Conservation (phyloP, 352 stramenopile species). For the Plasmopara muralis region DNA sequence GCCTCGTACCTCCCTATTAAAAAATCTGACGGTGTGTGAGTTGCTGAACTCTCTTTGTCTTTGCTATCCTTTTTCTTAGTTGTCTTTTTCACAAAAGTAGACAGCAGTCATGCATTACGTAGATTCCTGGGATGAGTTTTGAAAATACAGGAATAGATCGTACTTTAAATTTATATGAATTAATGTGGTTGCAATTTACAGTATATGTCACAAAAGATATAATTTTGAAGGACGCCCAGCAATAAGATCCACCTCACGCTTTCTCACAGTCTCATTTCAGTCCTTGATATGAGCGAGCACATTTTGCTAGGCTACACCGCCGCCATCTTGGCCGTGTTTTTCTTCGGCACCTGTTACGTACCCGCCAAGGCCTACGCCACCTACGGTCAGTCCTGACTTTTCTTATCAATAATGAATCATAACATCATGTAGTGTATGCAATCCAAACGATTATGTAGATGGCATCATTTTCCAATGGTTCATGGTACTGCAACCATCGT, state of each 20-base stretch:
- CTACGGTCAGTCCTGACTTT: conserved; percentile 41
- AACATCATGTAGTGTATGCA: conserved; percentile 12
- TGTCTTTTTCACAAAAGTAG: too few species aligned
- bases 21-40: too few species aligned
- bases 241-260: conserved; percentile 11
- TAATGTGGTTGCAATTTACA: too few species aligned
- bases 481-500: conserved; percentile 40
- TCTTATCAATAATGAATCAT: neutral
- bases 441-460: conserved; percentile 31
- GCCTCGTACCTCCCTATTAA: too few species aligned
- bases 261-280: neutral
- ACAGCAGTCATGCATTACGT: too few species aligned
- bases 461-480: conserved; percentile 88
- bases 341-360: conserved; percentile 83
- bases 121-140: too few species aligned
- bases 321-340: conserved; percentile 67
- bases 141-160: too few species aligned
- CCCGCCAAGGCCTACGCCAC: conserved; percentile 75
- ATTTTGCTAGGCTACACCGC: conserved; percentile 50
- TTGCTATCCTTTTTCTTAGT: too few species aligned
- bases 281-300: conserved; percentile 22
- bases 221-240: neutral
- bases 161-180: too few species aligned
- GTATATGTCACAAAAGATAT: too few species aligned
- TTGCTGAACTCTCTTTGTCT: too few species aligned